phyloP scores from a whole-genome alignment of 164 flowering plant genomes.

The Brasenia schreberi region DNA sequence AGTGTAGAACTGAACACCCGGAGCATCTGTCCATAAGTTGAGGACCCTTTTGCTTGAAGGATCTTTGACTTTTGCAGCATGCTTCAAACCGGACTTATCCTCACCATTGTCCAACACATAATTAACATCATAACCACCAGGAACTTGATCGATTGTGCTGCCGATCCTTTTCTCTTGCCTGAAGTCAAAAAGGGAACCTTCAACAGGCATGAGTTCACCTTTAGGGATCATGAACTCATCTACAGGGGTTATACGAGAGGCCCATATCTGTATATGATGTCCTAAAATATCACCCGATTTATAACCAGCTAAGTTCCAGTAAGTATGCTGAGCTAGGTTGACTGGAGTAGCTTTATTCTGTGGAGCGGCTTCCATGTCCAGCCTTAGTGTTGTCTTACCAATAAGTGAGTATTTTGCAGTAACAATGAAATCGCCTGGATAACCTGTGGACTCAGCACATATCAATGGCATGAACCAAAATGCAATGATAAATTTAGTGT shows the following conservation, averaged over 20 bases:
- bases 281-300: conserved; percentile 66
- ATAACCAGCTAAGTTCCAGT: conserved; percentile 92
- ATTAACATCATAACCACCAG: conserved; percentile 88
- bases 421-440: conserved; percentile 70
- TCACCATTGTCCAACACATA: conserved; percentile 72
- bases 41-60: conserved; percentile 60
- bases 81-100: conserved; percentile 61
- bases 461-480: neutral
- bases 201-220: conserved; percentile 74
- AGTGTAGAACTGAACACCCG: conserved; percentile 97
- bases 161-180: conserved; percentile 57
- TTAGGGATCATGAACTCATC: conserved; percentile 69
- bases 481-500: neutral
- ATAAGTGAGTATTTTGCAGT: conserved; percentile 78
- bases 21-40: conserved; percentile 71
- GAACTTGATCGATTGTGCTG: conserved; percentile 42
- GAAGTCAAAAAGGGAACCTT: conserved; percentile 82
- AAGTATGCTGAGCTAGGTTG: conserved; percentile 85
- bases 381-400: conserved; percentile 59
- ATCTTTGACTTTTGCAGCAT: conserved; percentile 61
- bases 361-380: conserved; percentile 93
- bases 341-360: conserved; percentile 70
- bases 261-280: conserved; percentile 64
- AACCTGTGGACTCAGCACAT: conserved; percentile 32
- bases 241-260: conserved; percentile 66